Percentiles rank a stretch among this genome's conserved stretches.
phyloP scores from a whole-genome alignment of 2,329 filamentous ascomycete genomes.

The Fusarium nodosum region DNA sequence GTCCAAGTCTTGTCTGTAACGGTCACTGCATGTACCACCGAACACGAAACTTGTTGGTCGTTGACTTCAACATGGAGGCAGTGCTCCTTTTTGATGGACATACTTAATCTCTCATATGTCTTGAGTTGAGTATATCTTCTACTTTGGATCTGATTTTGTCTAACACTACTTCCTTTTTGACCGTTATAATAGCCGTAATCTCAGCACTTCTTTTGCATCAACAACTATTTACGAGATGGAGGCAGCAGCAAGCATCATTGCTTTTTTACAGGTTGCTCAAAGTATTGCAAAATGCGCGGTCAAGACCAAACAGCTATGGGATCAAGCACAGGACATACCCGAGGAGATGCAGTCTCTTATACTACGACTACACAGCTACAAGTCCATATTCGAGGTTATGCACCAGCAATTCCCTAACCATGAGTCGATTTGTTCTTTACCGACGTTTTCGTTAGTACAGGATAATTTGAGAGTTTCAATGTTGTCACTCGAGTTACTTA shows the following conservation, averaged over 20 bases:
- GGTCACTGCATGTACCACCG: conserved; percentile 4
- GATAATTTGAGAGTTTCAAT: conserved; percentile 23
- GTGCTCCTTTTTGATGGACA: conserved; percentile 4
- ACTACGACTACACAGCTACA: conserved; percentile 28
- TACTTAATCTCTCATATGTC: neutral
- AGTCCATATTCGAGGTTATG: conserved; percentile 36
- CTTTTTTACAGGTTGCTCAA: conserved; percentile 44
- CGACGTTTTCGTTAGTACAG: conserved; percentile 6
- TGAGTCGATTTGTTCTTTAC: neutral
- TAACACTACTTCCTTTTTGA: neutral
- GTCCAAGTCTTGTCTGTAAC: neutral
- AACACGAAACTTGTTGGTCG: conserved; percentile 12
- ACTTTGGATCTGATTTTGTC: neutral
- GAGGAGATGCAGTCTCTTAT: conserved; percentile 42
- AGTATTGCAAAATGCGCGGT: conserved; percentile 42
- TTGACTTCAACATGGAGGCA: conserved; percentile 6
- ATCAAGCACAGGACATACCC: conserved; percentile 46
- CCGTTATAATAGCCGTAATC: neutral
- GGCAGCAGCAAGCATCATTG: conserved; percentile 43
- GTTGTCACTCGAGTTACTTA: conserved; percentile 31
- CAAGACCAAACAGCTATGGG: conserved; percentile 45
- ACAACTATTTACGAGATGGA: conserved; percentile 27
- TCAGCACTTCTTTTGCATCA: neutral
- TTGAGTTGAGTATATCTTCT: neutral
- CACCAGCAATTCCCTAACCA: conserved; percentile 30